phyloP scores from a whole-genome alignment of 345 rosid species.

The Moringa oleifera region DNA sequence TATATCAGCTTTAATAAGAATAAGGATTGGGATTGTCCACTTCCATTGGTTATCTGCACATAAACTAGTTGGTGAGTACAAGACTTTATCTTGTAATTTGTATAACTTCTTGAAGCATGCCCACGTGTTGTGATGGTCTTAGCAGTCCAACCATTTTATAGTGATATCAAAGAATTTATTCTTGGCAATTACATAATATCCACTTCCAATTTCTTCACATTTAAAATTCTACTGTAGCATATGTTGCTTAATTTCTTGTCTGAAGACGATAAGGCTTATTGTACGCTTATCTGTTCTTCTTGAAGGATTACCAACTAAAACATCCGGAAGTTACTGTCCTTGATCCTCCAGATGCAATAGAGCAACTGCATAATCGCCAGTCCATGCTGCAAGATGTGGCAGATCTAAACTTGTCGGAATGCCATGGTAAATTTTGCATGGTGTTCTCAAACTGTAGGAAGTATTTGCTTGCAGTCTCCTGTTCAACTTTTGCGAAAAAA shows the following conservation, averaged over 20 bases:
- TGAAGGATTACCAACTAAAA: conserved; percentile 67
- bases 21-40: too few species aligned
- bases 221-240: conserved; percentile 1
- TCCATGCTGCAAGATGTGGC: conserved; percentile 86
- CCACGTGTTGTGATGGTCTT: neutral
- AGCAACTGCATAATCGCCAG: conserved; percentile 61
- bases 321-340: conserved; percentile 77
- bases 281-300: conserved; percentile 15
- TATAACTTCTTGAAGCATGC: too few species aligned
- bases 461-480: neutral
- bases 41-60: too few species aligned
- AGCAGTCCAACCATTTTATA: neutral
- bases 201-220: neutral
- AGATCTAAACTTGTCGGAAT: conserved; percentile 55
- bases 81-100: too few species aligned
- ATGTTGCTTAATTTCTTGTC: neutral
- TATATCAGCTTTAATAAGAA: too few species aligned
- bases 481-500: neutral
- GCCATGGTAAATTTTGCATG: conserved; percentile 37
- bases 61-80: too few species aligned
- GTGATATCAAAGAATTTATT: neutral
- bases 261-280: conserved; percentile 4
- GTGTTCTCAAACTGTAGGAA: conserved; percentile 1
- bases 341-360: conserved; percentile 84
- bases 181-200: neutral